Evolutionary conservation across 352 stramenopile genomes (phyloP).

Genomic region (Pythium periplocum): DNA sequence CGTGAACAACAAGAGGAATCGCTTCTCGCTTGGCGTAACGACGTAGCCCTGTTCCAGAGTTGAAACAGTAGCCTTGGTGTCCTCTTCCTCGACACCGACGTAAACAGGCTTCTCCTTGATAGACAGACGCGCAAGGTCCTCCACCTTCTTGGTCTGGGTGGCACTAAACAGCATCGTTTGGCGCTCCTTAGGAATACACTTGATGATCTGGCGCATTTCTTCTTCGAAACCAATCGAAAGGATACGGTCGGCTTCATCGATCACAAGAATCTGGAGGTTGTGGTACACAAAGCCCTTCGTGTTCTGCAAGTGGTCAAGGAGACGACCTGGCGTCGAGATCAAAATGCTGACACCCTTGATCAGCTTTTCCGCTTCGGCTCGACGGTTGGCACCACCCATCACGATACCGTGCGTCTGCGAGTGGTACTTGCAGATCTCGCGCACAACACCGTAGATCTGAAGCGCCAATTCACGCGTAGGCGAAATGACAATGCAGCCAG

Average conservation of each 20-base stretch:
- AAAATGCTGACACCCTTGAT: constrained; percentile 97
- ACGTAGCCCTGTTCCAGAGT: constrained; percentile 98
- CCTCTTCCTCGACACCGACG: constrained; percentile 93
- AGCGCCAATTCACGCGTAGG: constrained; percentile 97
- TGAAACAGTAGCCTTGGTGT: constrained; percentile 88
- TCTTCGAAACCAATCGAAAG: constrained; percentile 99
- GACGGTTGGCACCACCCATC: constrained; percentile 97
- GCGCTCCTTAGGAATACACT: constrained; percentile 95
- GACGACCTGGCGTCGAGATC: constrained; percentile 95
- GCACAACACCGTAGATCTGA: constrained; percentile 98
- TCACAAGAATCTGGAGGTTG: constrained; percentile 95
- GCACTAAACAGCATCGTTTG: constrained; percentile 99
- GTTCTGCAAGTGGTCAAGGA: constrained; percentile 98
- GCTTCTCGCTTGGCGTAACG: constrained; percentile 95
- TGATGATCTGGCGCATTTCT: constrained; percentile 98
- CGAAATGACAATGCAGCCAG: constrained; percentile 97
- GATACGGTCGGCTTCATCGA: constrained; percentile 99
- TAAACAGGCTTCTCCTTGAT: constrained; percentile 97
- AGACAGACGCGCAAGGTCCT: constrained; percentile 91
- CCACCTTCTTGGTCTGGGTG: constrained; percentile 98
- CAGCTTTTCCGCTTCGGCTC: constrained; percentile 93
- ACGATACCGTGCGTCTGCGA: constrained; percentile 96
- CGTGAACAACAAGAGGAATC: constrained; percentile 98
- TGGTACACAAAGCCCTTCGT: constrained; percentile 97
- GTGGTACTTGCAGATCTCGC: constrained; percentile 94